Conservation (phyloP, 768 basidiomycete genomes). For the Russula foetens region DNA sequence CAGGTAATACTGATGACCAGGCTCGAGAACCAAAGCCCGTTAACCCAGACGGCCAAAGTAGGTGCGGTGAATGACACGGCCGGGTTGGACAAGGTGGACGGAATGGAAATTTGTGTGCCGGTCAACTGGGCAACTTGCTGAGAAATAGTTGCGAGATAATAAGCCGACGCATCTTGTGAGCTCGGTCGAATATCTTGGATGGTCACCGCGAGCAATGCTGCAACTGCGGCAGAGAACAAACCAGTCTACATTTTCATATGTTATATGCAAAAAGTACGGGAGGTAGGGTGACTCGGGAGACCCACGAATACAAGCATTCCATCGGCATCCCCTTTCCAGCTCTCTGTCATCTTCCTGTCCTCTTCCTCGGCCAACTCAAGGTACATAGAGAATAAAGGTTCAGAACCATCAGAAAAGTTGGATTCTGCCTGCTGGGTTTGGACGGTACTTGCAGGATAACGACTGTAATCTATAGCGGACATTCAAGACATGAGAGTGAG, state of each 20-base stretch:
- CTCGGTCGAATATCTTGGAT: background rate
- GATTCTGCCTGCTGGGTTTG: background rate
- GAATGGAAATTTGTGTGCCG: background rate
- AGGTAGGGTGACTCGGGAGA: background rate
- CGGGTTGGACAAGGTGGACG: background rate
- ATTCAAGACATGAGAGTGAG: background rate
- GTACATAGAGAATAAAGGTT: conserved; percentile 11
- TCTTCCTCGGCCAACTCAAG: conserved; percentile 2
- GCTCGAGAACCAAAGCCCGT: conserved; percentile 35
- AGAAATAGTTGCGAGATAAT: conserved; percentile 8
- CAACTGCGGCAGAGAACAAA: conserved; percentile 16
- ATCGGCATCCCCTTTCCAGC: conserved; percentile 16
- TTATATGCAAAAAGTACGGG: background rate
- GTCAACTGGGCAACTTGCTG: background rate
- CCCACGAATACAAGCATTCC: conserved; percentile 14
- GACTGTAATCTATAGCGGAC: background rate
- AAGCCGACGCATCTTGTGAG: background rate
- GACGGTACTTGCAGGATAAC: background rate
- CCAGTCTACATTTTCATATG: conserved; percentile 3
- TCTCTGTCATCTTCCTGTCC: conserved; percentile 3
- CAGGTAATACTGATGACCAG: conserved; percentile 34
- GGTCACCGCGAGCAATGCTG: conserved; percentile 9
- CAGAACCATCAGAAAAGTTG: background rate
- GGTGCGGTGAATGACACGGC: conserved; percentile 19
- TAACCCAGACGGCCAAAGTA: conserved; percentile 30